Evolutionary conservation across 495 filamentous ascomycete genomes (phyloP), one percentile per base, ranked within the genome.

Genomic region (Aspergillus diversus): DNA sequence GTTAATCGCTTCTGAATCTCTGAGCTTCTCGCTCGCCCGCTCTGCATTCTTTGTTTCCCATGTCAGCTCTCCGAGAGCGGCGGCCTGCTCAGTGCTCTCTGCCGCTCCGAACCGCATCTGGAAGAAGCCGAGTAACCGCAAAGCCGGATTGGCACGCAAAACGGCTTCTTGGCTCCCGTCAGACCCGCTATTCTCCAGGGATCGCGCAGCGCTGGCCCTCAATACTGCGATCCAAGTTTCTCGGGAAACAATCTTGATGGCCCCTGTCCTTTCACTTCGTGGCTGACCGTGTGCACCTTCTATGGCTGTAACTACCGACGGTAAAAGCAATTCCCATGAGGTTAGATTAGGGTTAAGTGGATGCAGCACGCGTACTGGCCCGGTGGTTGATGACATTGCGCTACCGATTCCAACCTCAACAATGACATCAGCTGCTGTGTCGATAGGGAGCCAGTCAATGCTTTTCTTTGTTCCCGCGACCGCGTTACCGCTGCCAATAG

Each of bases 91-190:
- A 43, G n/a, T 33, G 27, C 34, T 34, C 11, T 7, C 27, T 27
- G 21, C 21, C 21, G 21, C 21, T 11, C 43, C 46, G 46, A 59
- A 50, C 46, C 57, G 31, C 33, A 37, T 35, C 32, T 47, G 32
- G 27, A 59, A 59, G 46, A 59, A 59, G 33, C 47, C 43, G 32
- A 59, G 43, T 35, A 59, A 16, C 46, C 43, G 43, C n/a, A 59
- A 34, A 32, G 46, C 57, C 57, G 43, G 57, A 37, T 50, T 51
- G 9, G 31, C 56, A 16, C 42, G 27, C 32, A 33, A 34, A 34
- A 17, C 57, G 51, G 51, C 51, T 15, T 54, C 43, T 33, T 43
- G 35, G 12, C 21, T 43, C 32, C 13, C 47, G 21, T 17, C 21
- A 17, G 47, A 17, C 16, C 47, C 35, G 13, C 16, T 21, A 7